Conservation (phyloP, 2,329 filamentous ascomycete genomes). For the Metarhizium album region DNA sequence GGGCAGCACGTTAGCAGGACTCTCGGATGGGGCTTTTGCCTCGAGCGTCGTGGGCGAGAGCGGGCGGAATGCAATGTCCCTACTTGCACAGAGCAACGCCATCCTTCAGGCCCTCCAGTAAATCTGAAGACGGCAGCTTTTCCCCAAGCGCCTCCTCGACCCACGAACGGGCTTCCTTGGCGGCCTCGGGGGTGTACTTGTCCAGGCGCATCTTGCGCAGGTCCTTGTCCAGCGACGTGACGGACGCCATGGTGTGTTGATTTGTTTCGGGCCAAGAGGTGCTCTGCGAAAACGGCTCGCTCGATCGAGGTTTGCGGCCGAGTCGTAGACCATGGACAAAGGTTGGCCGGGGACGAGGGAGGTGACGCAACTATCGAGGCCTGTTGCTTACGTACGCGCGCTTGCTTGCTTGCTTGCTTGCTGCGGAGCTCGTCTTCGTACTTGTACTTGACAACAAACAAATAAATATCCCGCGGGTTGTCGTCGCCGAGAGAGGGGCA, state of each 20-base stretch:
- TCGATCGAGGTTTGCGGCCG: too few species aligned
- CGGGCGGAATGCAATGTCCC: slow-evolving; percentile 15
- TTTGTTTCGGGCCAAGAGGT: not conserved
- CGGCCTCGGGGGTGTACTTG: slow-evolving; percentile 84
- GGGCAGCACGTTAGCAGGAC: not conserved
- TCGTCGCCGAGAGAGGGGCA: too few species aligned
- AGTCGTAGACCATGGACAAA: too few species aligned
- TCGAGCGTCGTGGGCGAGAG: not conserved
- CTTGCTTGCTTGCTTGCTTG: too few species aligned
- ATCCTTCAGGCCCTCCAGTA: slow-evolving; percentile 81
- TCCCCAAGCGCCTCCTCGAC: slow-evolving; percentile 74
- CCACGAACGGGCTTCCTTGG: slow-evolving; percentile 75
- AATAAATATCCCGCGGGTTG: too few species aligned
- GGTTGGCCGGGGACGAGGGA: too few species aligned
- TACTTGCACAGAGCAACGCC: slow-evolving; percentile 89
- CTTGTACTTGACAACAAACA: too few species aligned
- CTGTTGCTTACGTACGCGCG: too few species aligned
- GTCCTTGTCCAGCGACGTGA: slow-evolving; percentile 88
- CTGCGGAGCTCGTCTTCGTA: too few species aligned
- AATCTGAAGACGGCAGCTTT: slow-evolving; percentile 58
- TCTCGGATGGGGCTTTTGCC: too few species aligned
- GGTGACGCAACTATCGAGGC: too few species aligned
- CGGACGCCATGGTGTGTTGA: slow-evolving; percentile 64
- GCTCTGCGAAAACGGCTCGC: too few species aligned
- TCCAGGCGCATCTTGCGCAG: slow-evolving; percentile 86